A percentile compares a stretch with the other conserved stretches of the same genome.
phyloP scores from a whole-genome alignment of 345 rosid genomes.

The Populus nigra region DNA sequence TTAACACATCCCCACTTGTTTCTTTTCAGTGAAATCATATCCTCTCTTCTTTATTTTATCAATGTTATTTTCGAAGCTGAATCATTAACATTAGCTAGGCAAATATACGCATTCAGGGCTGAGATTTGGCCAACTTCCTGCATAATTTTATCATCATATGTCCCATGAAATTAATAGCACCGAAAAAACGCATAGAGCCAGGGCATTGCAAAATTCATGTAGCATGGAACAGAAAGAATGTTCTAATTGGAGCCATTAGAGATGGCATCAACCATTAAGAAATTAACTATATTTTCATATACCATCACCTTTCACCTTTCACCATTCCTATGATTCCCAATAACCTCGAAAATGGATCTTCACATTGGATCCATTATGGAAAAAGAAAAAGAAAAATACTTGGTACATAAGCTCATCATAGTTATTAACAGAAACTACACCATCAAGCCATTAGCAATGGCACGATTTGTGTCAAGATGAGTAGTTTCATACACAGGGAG shows the following conservation, averaged over 20 bases:
- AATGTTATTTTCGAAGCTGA: not conserved
- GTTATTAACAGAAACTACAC: not conserved
- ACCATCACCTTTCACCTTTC: not conserved
- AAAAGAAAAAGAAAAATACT: not conserved
- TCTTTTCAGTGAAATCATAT: slow-evolving; percentile 13
- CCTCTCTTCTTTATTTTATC: not conserved
- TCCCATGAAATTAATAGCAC: not conserved
- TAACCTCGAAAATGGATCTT: not conserved
- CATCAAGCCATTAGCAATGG: slow-evolving; percentile 42
- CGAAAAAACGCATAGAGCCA: not conserved
- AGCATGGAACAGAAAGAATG: not conserved
- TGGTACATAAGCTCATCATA: not conserved
- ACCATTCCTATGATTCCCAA: not conserved
- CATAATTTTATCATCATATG: not conserved
- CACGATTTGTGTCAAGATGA: slow-evolving; percentile 45
- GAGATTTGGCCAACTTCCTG: not conserved
- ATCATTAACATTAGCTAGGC: not conserved
- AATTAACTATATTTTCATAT: not conserved
- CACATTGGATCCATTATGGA: not conserved
- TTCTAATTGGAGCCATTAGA: not conserved
- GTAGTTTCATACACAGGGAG: slow-evolving; percentile 77
- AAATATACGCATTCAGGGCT: not conserved
- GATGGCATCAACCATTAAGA: not conserved
- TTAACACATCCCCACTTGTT: slow-evolving; percentile 39
- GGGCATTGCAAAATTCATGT: not conserved